These are phyloP conservation scores for Fraxinus nigra DNA, from an alignment of 305 asterid species.

Conservation along the genomic window DNA sequence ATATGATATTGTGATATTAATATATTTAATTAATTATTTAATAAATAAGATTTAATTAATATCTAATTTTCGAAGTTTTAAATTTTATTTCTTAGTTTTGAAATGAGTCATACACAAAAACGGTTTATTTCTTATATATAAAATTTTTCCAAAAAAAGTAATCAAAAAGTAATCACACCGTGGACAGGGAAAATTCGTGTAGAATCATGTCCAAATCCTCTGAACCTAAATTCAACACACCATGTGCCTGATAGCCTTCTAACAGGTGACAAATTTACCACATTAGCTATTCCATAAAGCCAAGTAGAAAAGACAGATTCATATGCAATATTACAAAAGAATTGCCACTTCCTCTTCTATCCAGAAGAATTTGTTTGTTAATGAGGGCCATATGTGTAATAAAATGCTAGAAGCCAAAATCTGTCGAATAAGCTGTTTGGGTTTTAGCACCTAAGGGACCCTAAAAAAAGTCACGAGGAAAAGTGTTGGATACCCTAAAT, in stretches of 20 bases:
- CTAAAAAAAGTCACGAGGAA: neutral
- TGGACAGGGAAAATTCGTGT: neutral
- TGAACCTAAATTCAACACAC: neutral
- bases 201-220: neutral
- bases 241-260: constrained; percentile 20
- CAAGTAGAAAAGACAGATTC: neutral
- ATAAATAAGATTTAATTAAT: too few species aligned
- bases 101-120: too few species aligned
- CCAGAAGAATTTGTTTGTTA: neutral
- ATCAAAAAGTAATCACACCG: neutral
- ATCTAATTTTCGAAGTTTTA: too few species aligned
- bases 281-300: neutral
- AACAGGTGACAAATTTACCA: neutral
- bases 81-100: too few species aligned
- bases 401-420: neutral
- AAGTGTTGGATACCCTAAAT: neutral
- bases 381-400: neutral
- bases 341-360: neutral
- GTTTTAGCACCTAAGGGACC: constrained; percentile 1
- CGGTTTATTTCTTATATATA: too few species aligned
- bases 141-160: too few species aligned
- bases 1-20: too few species aligned
- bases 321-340: neutral
- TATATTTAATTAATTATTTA: too few species aligned
- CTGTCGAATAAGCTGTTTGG: neutral